These are phyloP conservation scores for Pleurotus cornucopiae DNA, from an alignment of 768 basidiomycete genomes.

Conservation along the genomic window DNA sequence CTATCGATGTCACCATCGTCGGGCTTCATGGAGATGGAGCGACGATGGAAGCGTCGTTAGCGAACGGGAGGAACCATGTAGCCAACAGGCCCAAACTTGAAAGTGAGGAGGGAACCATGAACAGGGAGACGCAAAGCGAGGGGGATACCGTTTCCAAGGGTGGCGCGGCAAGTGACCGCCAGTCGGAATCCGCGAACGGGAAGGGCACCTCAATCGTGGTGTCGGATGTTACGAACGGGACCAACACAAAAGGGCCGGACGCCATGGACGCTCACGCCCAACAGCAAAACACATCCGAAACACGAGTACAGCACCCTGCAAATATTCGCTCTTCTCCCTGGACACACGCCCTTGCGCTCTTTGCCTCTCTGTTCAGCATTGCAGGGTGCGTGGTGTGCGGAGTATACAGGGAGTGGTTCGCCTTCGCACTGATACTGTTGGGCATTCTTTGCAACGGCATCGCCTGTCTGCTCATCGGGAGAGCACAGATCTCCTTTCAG, in stretches of 20 bases:
- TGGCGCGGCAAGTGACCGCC: too few species aligned
- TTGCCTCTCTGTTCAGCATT: conserved; percentile 1
- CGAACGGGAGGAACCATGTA: too few species aligned
- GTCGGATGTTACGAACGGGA: too few species aligned
- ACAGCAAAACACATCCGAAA: neutral
- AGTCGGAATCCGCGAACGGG: too few species aligned
- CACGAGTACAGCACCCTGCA: neutral
- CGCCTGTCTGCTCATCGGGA: conserved; percentile 23
- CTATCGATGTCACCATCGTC: conserved; percentile 19
- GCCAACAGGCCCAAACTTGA: too few species aligned
- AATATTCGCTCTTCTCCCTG: neutral
- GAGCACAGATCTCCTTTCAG: conserved; percentile 19
- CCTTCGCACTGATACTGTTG: conserved; percentile 26
- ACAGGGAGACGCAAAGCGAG: too few species aligned
- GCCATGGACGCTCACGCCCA: too few species aligned
- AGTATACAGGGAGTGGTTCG: conserved; percentile 22
- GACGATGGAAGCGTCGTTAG: too few species aligned
- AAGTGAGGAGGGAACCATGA: too few species aligned
- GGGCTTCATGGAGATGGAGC: neutral
- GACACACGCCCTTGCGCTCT: neutral
- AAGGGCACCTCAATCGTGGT: too few species aligned
- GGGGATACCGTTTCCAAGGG: too few species aligned
- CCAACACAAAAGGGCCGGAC: too few species aligned
- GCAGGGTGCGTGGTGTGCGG: conserved; percentile 21
- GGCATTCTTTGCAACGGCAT: conserved; percentile 29